Conservation (phyloP, 1,139 yeast species). For the Nakaseomyces uthaithaninus region DNA sequence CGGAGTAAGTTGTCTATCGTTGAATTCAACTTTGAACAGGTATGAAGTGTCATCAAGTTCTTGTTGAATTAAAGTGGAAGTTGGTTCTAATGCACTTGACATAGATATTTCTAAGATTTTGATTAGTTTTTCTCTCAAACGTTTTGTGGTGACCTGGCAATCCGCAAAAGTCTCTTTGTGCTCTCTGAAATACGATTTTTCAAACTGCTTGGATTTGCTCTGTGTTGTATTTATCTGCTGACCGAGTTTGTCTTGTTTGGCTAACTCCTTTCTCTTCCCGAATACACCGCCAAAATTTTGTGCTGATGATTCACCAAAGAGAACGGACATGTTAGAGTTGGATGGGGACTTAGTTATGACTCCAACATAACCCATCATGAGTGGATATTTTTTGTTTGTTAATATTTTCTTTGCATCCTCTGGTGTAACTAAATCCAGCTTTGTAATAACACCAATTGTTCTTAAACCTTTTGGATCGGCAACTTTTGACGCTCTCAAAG, state of each 20-base stretch:
- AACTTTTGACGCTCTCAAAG: slow-evolving; percentile 90
- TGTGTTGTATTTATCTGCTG: slow-evolving; percentile 13
- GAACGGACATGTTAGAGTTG: slow-evolving; percentile 1
- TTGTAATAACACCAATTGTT: slow-evolving; percentile 94
- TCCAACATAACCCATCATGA: slow-evolving; percentile 95
- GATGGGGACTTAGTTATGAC: slow-evolving; percentile 77
- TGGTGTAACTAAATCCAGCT: slow-evolving; percentile 81
- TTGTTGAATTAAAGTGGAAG: slow-evolving; percentile 75
- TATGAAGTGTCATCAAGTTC: slow-evolving; percentile 92
- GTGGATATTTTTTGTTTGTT: slow-evolving; percentile 74
- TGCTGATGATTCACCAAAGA: slow-evolving; percentile 17
- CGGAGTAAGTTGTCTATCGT: slow-evolving; percentile 88
- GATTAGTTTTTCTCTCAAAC: slow-evolving; percentile 72
- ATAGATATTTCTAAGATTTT: slow-evolving; percentile 81
- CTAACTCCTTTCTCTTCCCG: slow-evolving; percentile 16
- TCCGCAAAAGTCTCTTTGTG: slow-evolving; percentile 53
- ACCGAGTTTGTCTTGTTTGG: slow-evolving; percentile 2
- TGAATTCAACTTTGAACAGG: slow-evolving; percentile 90
- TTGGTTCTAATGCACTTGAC: slow-evolving; percentile 84
- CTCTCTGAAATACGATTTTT: slow-evolving; percentile 48
- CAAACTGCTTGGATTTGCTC: slow-evolving; percentile 57
- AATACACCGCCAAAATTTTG: slow-evolving; percentile 30
- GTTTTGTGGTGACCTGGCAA: slow-evolving; percentile 70
- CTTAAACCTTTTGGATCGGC: slow-evolving; percentile 97
- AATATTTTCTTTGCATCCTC: slow-evolving; percentile 60